Evolutionary conservation across 257 asterid species (phyloP).

Genomic region (Thymus quinquecostatus): DNA sequence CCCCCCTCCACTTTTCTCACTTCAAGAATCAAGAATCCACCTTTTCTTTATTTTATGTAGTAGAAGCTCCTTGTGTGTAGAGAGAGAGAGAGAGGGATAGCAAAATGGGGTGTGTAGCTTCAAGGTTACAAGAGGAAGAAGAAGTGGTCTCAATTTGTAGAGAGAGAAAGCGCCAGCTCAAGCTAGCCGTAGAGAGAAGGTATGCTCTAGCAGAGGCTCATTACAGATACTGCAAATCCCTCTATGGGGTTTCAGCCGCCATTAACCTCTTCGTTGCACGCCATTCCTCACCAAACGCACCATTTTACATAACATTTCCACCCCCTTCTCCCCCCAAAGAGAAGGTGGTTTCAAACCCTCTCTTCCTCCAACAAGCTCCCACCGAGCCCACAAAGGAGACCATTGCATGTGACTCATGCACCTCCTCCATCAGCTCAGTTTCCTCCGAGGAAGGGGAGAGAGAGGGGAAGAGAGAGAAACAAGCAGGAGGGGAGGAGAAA

Average conservation of each 20-base stretch:
- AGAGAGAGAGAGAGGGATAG: not conserved
- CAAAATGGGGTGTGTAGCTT: conserved; percentile 87
- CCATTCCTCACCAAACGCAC: conserved; percentile 69
- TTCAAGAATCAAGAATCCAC: conserved; percentile 52
- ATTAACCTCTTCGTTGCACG: conserved; percentile 75
- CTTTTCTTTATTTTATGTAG: conserved; percentile 31
- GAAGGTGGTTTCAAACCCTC: conserved; percentile 73
- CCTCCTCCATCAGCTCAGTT: conserved; percentile 43
- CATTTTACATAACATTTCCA: conserved; percentile 58
- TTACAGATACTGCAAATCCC: conserved; percentile 73
- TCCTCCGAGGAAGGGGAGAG: conserved; percentile 53
- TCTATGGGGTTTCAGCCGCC: conserved; percentile 85
- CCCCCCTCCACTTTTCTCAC: conserved; percentile 37
- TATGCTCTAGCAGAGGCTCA: conserved; percentile 84
- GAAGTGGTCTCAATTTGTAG: conserved; percentile 87
- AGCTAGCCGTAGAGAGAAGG: conserved; percentile 81
- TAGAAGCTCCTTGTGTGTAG: conserved; percentile 1
- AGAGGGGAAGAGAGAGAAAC: conserved; percentile 41
- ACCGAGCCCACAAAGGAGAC: conserved; percentile 63
- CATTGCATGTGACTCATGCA: conserved; percentile 45
- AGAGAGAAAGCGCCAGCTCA: conserved; percentile 74
- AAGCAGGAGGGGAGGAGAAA: conserved; percentile 31
- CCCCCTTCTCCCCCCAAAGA: conserved; percentile 59
- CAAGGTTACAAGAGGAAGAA: conserved; percentile 72
- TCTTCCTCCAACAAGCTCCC: conserved; percentile 79